These are phyloP conservation scores for Termitomyces sp. DNA, from an alignment of 768 basidiomycete species.

Conservation along the genomic window DNA sequence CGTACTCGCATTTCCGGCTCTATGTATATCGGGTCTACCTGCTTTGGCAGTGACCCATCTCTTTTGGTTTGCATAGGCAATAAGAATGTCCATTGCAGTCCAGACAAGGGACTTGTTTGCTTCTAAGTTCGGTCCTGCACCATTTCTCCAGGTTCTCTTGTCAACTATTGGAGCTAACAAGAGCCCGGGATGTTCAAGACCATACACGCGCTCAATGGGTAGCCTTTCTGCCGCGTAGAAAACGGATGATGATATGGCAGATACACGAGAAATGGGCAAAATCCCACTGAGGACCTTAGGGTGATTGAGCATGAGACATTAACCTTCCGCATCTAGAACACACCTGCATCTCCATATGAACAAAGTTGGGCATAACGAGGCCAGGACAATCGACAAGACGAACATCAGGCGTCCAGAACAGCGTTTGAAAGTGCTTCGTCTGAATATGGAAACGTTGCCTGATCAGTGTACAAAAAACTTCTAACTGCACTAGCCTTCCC, in stretches of 20 bases:
- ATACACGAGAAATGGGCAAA: constrained; percentile 77
- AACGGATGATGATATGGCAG: constrained; percentile 84
- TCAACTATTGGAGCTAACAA: constrained; percentile 39
- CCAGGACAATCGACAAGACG: constrained; percentile 96
- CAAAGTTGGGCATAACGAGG: constrained; percentile 82
- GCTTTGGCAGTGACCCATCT: constrained; percentile 91
- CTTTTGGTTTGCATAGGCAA: constrained; percentile 70
- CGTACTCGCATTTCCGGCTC: constrained; percentile 88
- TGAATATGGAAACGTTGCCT: constrained; percentile 21
- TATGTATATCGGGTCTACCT: constrained; percentile 82
- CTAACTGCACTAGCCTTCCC: constrained; percentile 59
- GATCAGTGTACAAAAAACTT: too few species aligned
- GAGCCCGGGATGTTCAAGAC: constrained; percentile 49
- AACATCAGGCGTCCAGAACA: constrained; percentile 84
- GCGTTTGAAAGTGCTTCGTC: constrained; percentile 96
- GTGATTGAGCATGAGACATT: constrained; percentile 2
- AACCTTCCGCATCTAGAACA: constrained; percentile 9
- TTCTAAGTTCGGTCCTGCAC: constrained; percentile 25
- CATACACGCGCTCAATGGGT: constrained; percentile 73
- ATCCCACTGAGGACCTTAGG: constrained; percentile 64
- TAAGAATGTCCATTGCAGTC: constrained; percentile 87
- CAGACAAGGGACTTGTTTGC: constrained; percentile 36
- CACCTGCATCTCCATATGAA: constrained; percentile 83
- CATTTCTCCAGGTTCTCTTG: constrained; percentile 79
- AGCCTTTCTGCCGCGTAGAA: constrained; percentile 62